Base-by-base conservation (phyloP, 1,139 yeast species). In the Geotrichum europaeum region DNA sequence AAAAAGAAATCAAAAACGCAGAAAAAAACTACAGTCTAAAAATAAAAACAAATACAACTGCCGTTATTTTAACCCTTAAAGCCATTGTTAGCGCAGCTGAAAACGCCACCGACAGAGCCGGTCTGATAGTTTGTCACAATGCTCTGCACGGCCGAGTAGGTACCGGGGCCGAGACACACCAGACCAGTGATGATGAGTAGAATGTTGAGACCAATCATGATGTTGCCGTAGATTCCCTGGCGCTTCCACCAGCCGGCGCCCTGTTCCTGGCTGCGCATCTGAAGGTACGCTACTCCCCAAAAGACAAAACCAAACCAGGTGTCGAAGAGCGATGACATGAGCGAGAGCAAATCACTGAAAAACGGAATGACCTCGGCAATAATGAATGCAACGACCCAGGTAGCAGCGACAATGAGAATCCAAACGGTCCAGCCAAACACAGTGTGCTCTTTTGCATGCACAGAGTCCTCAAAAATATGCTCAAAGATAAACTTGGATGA, bases 251-350 rank as follows among this genome's bases (percentile, higher is more conserved):
- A 70, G 45, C 71, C 73, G 20, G 66, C 63, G 12, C 67, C 68
- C 40, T 67, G 64, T 22, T 65, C 67, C 56, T 71, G 71, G 34
- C 65, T 64, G 20, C 73, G 64, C 60, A 73, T 63, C 49, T 66
- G 78, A 68, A 83, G 77, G 70, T 71, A 83, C 0, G 87, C 87
- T 45, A 81, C 78, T n/a, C 85, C 86, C 87, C 87, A 84, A 67
- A 83, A 84, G 24, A 83, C 81, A 67, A 81, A 84, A 0, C 87
- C 87, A 67, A 84, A 84, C 84, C 85, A 84, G 68, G 86, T 82
- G 69, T 83, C 87, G 67, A 84, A 84, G 58, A 84, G 73, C 2
- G 87, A 82, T n/a, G 83, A 79, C 86, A 84, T 83, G 67, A 84
- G 74, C 7, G 85, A 78, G 53, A 84, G 75, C 65, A 84, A 72